Evolutionary conservation across 2,329 filamentous ascomycete species (phyloP), one percentile per base, ranked within the genome.

Genomic region (Aplosporella prunicola): DNA sequence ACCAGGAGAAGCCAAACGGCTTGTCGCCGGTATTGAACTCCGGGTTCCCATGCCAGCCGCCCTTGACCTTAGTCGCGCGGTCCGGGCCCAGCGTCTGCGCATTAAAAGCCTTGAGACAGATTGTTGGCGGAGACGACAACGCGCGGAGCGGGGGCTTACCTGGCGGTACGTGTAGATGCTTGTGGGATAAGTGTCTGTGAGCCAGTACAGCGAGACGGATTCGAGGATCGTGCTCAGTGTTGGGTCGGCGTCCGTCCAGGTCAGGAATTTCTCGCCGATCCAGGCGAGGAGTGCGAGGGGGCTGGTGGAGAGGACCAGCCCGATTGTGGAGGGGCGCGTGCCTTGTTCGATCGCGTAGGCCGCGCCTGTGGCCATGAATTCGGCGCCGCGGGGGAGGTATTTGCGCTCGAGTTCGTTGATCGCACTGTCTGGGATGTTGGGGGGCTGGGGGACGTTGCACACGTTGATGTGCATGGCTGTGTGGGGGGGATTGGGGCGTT

Each of bases 251-350:
- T 76, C 72, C 3, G 60, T 59, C 72, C 72, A 78, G 22, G 67
- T 66, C 4, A 72, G 51, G 43, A 72, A 68, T 47, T 76, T 77
- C 45, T 78, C 74, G 11, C 69, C 71, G 28, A 77, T 65, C 67
- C 75, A 80, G 20, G 68, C 66, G 9, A 80, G 61, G 4, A 80
- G 47, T 0, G 73, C 70, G 1, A 80, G 50, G 0, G 76, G 76
- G 39, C 56, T 75, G 1, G 70, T 60, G 2, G 64, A 62, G 0
- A 80, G 52, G 0, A 66, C 69, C 8, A 74, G 60, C 0, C 74
- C 72, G 28, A 78, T 71, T 0, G 75, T 80, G 2, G 63, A 62
- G 0, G 76, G 71, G 4, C 69, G 52, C 0, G 72, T 73, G 2
- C 59, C 67, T 34, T 80, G 76, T 45, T 71, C 63, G 2, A 62